Conservation (phyloP, 768 basidiomycete species). For the Hirschioporus abietinus region DNA sequence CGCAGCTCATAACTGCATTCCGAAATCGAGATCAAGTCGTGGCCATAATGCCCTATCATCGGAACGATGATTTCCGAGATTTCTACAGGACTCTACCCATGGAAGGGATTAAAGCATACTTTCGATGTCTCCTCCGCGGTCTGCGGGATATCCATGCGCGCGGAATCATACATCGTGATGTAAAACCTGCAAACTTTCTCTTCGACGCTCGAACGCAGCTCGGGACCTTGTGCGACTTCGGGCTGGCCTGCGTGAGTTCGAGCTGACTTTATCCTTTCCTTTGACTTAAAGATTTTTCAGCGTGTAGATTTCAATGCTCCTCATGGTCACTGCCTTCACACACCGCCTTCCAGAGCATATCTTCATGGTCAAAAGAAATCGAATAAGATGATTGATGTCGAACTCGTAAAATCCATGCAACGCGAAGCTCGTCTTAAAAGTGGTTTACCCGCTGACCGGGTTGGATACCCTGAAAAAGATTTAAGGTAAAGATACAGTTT, state of each 20-base stretch:
- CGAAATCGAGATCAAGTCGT: slow-evolving; percentile 89
- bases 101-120: slow-evolving; percentile 75
- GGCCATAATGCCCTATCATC: slow-evolving; percentile 89
- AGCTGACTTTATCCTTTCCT: background rate
- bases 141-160: slow-evolving; percentile 83
- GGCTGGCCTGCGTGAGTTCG: slow-evolving; percentile 79
- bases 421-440: slow-evolving; percentile 54
- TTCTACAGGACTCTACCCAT: slow-evolving; percentile 75
- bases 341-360: slow-evolving; percentile 47
- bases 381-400: slow-evolving; percentile 40
- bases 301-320: slow-evolving; percentile 10
- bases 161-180: slow-evolving; percentile 90
- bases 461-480: slow-evolving; percentile 77
- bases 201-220: slow-evolving; percentile 80
- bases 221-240: slow-evolving; percentile 92
- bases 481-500: slow-evolving; percentile 40
- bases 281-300: background rate
- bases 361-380: slow-evolving; percentile 60
- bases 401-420: slow-evolving; percentile 52
- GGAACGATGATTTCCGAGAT: slow-evolving; percentile 88
- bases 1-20: slow-evolving; percentile 93
- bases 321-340: slow-evolving; percentile 73
- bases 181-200: slow-evolving; percentile 97
- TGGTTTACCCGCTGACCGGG: slow-evolving; percentile 52
- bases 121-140: slow-evolving; percentile 87